Base-by-base conservation (phyloP, 257 asterid genomes). In the Solanum bukasovii region DNA sequence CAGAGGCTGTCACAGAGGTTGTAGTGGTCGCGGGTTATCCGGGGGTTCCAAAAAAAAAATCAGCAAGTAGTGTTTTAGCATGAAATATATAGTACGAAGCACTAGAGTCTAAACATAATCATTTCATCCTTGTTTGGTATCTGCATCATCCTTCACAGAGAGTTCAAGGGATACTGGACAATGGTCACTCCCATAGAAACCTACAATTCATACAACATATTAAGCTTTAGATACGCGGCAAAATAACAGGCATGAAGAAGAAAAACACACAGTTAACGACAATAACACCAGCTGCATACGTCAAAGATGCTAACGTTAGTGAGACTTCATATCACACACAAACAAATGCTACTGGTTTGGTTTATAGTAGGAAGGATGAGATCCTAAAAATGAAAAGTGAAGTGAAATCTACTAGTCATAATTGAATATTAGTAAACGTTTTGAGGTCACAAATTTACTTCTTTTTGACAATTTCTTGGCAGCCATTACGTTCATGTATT, bases 171-270 rank as follows among this genome's bases (percentile, higher is more conserved):
- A 91, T 73, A 97, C 96, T 11, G 99, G 99, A 90, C 99, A 93
- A 89, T 97, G 99, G 90, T 97, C 98, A 89, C 99, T 97, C 90
- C 99, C 99, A 61, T 92, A 97, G 90, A 97, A 97, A 88, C 98
- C 99, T 95, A 94, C 87, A 90, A 89, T 79, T 75, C 25, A 67
- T 49, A 25, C 81, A 67, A 87, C 52, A 34, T 46, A 79, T 44
- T 61, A 63, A 35, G 21, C 27, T 42, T 42, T 46, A 78, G 29
- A 33, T 25, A 67, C 10, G 35, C 13, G 10, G 23, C 11, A 13
- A 13, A 59, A 81, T 12, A 35, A 77, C 40, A 81, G 16, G 40
- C 38, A 49, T 27, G 85, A 29, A 46, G 38, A 49, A 81, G 67
- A 81, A 27, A 37, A 49, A 18, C 16, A 29, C 16, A 29, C 70